Evolutionary conservation across 2,329 filamentous ascomycete genomes (phyloP).

Genomic region (Pseudogymnoascus destructans): DNA sequence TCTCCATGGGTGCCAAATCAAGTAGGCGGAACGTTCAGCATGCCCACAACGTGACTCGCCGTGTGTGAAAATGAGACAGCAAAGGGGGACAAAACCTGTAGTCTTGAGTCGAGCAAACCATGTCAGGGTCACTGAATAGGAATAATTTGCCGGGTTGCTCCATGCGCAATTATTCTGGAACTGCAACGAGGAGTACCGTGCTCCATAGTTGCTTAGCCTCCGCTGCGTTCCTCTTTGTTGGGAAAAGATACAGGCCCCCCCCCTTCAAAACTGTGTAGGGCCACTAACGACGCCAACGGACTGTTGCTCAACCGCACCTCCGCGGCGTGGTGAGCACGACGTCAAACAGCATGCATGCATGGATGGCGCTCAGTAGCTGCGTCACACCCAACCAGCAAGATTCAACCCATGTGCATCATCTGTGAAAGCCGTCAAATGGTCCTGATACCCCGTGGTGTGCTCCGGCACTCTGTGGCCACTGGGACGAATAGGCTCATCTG

Average conservation of each 20-base stretch:
- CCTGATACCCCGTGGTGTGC: not conserved
- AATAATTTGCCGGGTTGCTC: not conserved
- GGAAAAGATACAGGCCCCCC: not conserved
- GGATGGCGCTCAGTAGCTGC: not conserved
- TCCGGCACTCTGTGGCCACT: not conserved
- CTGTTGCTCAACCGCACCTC: constrained; percentile 2
- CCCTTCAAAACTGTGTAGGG: not conserved
- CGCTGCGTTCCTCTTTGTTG: not conserved
- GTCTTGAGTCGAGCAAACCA: not conserved
- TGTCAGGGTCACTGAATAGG: not conserved
- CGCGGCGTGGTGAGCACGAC: constrained; percentile 2
- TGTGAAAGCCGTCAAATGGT: not conserved
- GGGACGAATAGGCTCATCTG: not conserved
- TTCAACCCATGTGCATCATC: constrained; percentile 2
- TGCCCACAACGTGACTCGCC: constrained; percentile 6
- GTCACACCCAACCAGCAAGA: constrained; percentile 2
- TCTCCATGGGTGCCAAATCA: not conserved
- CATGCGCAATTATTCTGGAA: not conserved
- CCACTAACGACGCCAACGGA: not conserved
- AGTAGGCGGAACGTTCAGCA: not conserved
- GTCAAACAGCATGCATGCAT: constrained; percentile 1
- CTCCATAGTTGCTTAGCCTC: not conserved
- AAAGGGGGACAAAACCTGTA: not conserved
- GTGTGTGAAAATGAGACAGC: not conserved
- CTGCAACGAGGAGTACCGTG: not conserved